phyloP scores from a whole-genome alignment of 2,329 filamentous ascomycete genomes.

The Chaetomium globosum region DNA sequence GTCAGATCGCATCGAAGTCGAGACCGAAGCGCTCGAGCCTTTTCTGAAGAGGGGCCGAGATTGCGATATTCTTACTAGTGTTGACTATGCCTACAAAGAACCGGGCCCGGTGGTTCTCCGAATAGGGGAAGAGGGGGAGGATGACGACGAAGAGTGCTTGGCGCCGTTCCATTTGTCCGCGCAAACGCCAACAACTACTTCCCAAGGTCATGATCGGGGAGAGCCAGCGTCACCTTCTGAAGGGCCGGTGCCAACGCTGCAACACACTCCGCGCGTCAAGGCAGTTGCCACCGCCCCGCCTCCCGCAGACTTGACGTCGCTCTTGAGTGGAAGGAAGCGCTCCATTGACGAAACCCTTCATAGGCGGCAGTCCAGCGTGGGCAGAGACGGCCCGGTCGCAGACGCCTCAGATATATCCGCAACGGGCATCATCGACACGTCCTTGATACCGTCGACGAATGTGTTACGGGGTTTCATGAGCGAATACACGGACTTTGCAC shows the following conservation, averaged over 20 bases:
- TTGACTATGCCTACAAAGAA: slow-evolving; percentile 35
- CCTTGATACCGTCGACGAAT: slow-evolving; percentile 28
- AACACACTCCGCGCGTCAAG: not conserved
- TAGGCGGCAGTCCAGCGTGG: not conserved
- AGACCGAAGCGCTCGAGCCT: slow-evolving; percentile 19
- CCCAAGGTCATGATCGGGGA: not conserved
- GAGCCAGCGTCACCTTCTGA: not conserved
- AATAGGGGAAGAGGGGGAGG: slow-evolving; percentile 28
- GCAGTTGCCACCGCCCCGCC: not conserved
- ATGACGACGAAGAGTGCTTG: slow-evolving; percentile 33
- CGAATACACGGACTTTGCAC: slow-evolving; percentile 30
- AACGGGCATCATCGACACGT: slow-evolving; percentile 18
- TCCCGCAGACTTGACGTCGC: slow-evolving; percentile 19
- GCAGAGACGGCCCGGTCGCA: not conserved
- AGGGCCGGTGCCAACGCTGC: not conserved
- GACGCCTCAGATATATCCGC: not conserved
- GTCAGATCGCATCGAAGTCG: slow-evolving; percentile 33
- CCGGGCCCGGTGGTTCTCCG: slow-evolving; percentile 32
- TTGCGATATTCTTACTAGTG: slow-evolving; percentile 32
- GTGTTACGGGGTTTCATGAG: slow-evolving; percentile 28
- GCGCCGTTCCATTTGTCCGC: not conserved
- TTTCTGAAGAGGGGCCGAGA: slow-evolving; percentile 27
- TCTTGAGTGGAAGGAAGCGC: slow-evolving; percentile 27
- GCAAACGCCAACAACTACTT: not conserved
- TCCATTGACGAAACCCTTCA: slow-evolving; percentile 26